These are phyloP conservation scores for Mycena vulgaris DNA, from an alignment of 768 basidiomycete genomes.

Conservation along the genomic window DNA sequence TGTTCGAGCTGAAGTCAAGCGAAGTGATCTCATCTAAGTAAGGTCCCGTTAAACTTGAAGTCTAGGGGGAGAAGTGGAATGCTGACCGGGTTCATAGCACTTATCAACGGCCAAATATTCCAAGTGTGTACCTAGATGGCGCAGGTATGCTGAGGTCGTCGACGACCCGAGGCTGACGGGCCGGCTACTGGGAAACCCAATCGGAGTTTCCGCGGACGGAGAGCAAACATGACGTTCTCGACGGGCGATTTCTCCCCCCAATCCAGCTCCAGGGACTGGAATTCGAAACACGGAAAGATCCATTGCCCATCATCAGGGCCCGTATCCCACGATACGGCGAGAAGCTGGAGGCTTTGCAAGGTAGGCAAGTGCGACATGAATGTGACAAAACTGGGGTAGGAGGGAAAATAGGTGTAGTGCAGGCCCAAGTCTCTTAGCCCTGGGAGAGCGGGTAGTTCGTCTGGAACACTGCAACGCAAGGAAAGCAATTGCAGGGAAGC, in stretches of 20 bases:
- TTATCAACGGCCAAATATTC: background rate
- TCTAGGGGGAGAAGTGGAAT: too few species aligned
- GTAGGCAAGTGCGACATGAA: conserved; percentile 12
- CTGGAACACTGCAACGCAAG: background rate
- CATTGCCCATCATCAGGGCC: background rate
- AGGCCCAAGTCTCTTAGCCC: background rate
- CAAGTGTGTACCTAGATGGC: background rate
- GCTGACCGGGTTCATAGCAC: background rate
- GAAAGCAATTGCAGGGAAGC: background rate
- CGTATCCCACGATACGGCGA: background rate
- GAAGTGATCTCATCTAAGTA: background rate
- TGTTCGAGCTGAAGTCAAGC: background rate
- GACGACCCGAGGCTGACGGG: background rate
- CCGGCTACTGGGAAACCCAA: background rate
- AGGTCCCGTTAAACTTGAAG: background rate
- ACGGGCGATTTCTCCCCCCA: background rate
- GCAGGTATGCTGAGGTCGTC: background rate
- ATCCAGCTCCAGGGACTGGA: background rate
- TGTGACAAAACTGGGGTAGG: background rate
- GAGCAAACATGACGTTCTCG: background rate
- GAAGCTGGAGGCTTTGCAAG: background rate
- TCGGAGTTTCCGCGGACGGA: background rate
- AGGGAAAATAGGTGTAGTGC: background rate
- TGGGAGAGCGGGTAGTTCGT: background rate
- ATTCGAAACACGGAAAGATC: background rate